Base-by-base conservation (phyloP, 2,329 filamentous ascomycete species). In the Colletotrichum liaoningense region DNA sequence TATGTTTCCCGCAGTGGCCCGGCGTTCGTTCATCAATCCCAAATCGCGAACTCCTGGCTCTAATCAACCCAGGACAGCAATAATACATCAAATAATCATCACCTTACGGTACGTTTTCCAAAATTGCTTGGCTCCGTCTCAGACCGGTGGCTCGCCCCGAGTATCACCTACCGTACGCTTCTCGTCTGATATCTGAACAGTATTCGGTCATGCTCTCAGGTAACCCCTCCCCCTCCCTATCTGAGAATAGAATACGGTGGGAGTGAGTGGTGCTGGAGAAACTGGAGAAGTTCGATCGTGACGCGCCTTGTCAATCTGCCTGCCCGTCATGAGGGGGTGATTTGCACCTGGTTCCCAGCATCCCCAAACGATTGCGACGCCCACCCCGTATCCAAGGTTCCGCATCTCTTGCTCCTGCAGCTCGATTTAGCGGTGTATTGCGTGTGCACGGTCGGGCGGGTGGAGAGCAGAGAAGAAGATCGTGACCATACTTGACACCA, bases 221-320 rank as follows among this genome's bases (percentile, higher is more conserved):
- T 12, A 54, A 28, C 28, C 30, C 30, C 30, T 2, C 28, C 26
- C 26, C 28, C 30, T 24, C 8, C 33, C 33, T 4, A 28, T 26
- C 28, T 14, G n/a, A n/a, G 28, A 56, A 56, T 16, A 26, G n/a
- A 46, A 12, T 57, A 33, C 56, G 42, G 63, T 49, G 16, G 3
- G 38, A 28, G 38, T 42, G 69, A 30, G 28, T 56, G 42, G 49
- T 19, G 30, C 56, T 63, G 69, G 65, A 68, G 66, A 55, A 52
- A 5, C 56, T 58, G 69, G 65, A 68, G 66, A 69, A 72, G 52
- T 24, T 42, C 38, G 28, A 72, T 63, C 65, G 52, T 62, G 58
- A 72, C 65, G 46, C 33, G 52, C 49, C 52, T 46, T 9, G 42
- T n/a, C 16, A 60, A 60, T 59, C 59, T 69, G 60, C 59, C 59